Conservation (phyloP, 2,329 filamentous ascomycete species). For the Neonectria magnoliae region DNA sequence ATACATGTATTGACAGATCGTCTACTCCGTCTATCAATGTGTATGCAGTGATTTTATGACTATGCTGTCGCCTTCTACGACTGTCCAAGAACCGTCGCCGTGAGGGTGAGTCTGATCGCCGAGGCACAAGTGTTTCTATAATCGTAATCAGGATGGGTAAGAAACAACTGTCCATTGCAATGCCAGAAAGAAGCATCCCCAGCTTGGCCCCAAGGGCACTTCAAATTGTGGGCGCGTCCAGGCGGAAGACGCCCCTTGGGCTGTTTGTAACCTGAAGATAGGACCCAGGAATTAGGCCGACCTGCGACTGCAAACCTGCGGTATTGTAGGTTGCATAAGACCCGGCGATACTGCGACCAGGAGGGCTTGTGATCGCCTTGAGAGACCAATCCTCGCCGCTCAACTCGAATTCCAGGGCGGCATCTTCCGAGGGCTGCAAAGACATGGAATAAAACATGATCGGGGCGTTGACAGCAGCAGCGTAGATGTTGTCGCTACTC, state of each 20-base stretch:
- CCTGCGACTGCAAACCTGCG: neutral
- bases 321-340: neutral
- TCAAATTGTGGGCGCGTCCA: neutral
- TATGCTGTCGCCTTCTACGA: no score
- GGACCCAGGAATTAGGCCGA: neutral
- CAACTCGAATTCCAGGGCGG: neutral
- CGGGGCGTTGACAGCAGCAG: neutral
- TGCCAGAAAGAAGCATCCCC: neutral
- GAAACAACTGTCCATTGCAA: neutral
- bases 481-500: neutral
- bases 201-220: neutral
- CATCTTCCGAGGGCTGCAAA: neutral
- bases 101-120: neutral
- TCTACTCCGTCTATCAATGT: no score
- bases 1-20: no score
- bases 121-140: neutral
- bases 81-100: neutral
- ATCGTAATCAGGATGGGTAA: neutral
- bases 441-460: neutral
- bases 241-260: neutral
- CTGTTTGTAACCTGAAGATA: neutral
- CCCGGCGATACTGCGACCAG: no score
- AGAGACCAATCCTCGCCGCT: neutral
- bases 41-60: no score
- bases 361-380: neutral